Evolutionary conservation across 148 eudicot genomes (phyloP).

Genomic region (Chenopodium suecicum): DNA sequence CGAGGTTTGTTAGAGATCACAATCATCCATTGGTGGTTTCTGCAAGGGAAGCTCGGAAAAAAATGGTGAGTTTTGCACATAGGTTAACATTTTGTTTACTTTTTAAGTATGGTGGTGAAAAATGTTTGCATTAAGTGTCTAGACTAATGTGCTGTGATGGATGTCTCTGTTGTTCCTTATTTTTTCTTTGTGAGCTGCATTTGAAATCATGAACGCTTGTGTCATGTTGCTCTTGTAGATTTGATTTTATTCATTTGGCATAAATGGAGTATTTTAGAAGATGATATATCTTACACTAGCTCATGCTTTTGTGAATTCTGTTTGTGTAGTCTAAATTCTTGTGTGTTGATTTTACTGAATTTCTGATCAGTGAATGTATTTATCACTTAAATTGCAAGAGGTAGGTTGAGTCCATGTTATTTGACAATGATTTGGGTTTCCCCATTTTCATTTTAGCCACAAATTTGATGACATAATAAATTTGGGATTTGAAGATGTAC

Average conservation of each 20-base stretch:
- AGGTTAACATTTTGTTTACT: not conserved
- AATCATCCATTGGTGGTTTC: slow-evolving; percentile 36
- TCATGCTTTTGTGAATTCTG: not conserved
- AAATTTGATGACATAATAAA: too few species aligned
- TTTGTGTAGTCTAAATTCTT: too few species aligned
- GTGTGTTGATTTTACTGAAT: too few species aligned
- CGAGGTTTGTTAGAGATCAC: slow-evolving; percentile 34
- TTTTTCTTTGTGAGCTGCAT: not conserved
- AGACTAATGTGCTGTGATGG: not conserved
- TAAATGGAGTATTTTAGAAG: not conserved
- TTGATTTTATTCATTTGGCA: not conserved
- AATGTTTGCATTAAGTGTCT: not conserved
- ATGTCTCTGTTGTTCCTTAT: too few species aligned
- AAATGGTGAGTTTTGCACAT: slow-evolving; percentile 15
- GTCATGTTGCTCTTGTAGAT: not conserved
- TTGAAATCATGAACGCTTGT: not conserved
- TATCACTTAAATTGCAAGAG: too few species aligned
- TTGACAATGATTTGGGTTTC: too few species aligned
- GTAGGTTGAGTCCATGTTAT: too few species aligned
- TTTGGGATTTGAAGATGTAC: too few species aligned
- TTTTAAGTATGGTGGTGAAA: not conserved
- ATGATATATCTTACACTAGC: not conserved
- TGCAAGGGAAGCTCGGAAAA: slow-evolving; percentile 28
- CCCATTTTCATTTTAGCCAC: too few species aligned
- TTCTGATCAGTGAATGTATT: too few species aligned